A percentile compares a stretch with the other conserved stretches of the same genome.
Evolutionary conservation across 495 filamentous ascomycete genomes (phyloP).

Genomic region (Aspergillus olivimuriae): DNA sequence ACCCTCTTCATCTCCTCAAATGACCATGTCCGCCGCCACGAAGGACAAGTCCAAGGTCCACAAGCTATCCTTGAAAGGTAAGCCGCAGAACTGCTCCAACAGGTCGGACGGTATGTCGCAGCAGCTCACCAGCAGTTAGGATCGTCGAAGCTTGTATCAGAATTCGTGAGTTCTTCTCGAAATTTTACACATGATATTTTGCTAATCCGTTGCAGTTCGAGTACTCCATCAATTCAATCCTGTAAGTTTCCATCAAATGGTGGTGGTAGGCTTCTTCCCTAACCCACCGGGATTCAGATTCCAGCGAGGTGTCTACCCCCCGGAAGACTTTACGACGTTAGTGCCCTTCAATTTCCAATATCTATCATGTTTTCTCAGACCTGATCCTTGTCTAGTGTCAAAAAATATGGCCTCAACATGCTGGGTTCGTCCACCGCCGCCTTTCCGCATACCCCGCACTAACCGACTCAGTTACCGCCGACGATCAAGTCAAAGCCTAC

Average conservation of each 20-base stretch:
- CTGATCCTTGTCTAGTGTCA: slow-evolving; percentile 52
- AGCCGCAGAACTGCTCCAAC: slow-evolving; percentile 2
- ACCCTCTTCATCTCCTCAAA: neutral
- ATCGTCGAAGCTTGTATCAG: slow-evolving; percentile 82
- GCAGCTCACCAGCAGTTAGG: slow-evolving; percentile 36
- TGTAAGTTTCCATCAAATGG: slow-evolving; percentile 39
- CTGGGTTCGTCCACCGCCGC: slow-evolving; percentile 49
- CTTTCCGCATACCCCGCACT: neutral
- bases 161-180: slow-evolving; percentile 71
- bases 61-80: slow-evolving; percentile 88
- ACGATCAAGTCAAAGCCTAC: slow-evolving; percentile 98
- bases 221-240: slow-evolving; percentile 92
- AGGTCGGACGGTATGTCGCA: no score
- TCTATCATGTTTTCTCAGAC: neutral
- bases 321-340: slow-evolving; percentile 92
- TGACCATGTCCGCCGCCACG: slow-evolving; percentile 38
- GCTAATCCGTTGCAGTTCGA: slow-evolving; percentile 61
- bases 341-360: slow-evolving; percentile 18
- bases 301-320: slow-evolving; percentile 94
- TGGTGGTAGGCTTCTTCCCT: neutral
- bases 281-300: slow-evolving; percentile 47
- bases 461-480: slow-evolving; percentile 61
- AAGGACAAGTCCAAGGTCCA: slow-evolving; percentile 90
- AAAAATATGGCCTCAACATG: slow-evolving; percentile 99
- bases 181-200: slow-evolving; percentile 5